These are phyloP conservation scores for Vigna radiata DNA, from an alignment of 306 rosid species.

Conservation along the genomic window DNA sequence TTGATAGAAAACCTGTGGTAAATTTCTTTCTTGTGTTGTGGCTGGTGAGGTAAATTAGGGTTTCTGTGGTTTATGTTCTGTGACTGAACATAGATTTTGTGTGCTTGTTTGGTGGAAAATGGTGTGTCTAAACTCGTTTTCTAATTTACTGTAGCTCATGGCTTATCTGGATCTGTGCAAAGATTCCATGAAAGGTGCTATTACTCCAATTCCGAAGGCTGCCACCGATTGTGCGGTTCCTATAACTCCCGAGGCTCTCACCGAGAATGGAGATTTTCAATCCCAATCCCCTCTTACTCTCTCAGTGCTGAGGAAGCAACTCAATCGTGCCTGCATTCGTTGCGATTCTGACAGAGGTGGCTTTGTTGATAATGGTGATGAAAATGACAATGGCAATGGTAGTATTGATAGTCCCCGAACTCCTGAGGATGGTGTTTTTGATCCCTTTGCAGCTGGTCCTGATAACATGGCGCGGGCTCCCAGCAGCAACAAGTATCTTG, in stretches of 20 bases:
- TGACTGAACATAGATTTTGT: not conserved
- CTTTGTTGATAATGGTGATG: constrained; percentile 9
- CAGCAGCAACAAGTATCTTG: constrained; percentile 50
- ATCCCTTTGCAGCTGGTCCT: constrained; percentile 77
- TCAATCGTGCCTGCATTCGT: constrained; percentile 27
- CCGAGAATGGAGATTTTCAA: constrained; percentile 66
- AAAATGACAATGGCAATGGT: not conserved
- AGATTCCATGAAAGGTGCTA: constrained; percentile 31
- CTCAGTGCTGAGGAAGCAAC: constrained; percentile 53
- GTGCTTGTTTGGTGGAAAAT: not conserved
- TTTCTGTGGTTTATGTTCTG: not conserved
- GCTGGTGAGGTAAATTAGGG: constrained; percentile 24
- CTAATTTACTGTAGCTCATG: constrained; percentile 42
- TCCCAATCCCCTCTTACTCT: constrained; percentile 50
- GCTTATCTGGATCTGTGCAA: constrained; percentile 48
- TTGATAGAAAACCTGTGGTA: too few species aligned
- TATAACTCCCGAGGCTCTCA: constrained; percentile 62
- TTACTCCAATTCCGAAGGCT: not conserved
- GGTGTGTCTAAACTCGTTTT: not conserved
- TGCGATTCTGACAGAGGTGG: constrained; percentile 15
- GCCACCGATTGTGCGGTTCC: constrained; percentile 52
- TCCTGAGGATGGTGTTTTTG: constrained; percentile 68
- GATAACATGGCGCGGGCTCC: constrained; percentile 61
- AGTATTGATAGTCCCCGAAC: constrained; percentile 61
- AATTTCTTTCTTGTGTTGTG: not conserved